phyloP scores from a whole-genome alignment of 768 basidiomycete genomes.

The Leucocoprinus birnbaumii region DNA sequence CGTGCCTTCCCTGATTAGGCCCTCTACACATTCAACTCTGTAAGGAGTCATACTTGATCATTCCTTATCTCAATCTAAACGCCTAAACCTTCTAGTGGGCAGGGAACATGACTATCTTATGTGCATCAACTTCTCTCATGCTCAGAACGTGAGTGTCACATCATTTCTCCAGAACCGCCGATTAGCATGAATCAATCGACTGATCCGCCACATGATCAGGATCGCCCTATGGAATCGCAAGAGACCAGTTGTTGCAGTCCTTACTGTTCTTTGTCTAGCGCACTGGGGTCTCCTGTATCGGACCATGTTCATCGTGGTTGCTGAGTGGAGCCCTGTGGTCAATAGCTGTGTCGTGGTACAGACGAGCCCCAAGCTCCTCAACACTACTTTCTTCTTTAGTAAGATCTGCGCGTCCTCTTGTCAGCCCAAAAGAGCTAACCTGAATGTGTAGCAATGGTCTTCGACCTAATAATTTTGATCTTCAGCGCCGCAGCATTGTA shows the following conservation, averaged over 20 bases:
- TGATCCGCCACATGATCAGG: slow-evolving; percentile 26
- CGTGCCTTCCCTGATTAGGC: slow-evolving; percentile 33
- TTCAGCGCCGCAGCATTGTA: slow-evolving; percentile 54
- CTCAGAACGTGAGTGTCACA: slow-evolving; percentile 52
- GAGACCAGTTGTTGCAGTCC: slow-evolving; percentile 41
- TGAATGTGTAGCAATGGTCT: slow-evolving; percentile 56
- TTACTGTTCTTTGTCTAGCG: slow-evolving; percentile 52
- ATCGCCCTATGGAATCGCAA: slow-evolving; percentile 72
- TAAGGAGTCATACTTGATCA: slow-evolving; percentile 22
- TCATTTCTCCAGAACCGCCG: slow-evolving; percentile 6
- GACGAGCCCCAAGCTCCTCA: slow-evolving; percentile 55
- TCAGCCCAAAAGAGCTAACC: neutral
- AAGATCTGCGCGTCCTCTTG: slow-evolving; percentile 21
- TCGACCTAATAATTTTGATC: slow-evolving; percentile 58
- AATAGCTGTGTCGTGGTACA: slow-evolving; percentile 47
- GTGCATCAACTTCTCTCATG: slow-evolving; percentile 67
- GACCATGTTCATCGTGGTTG: slow-evolving; percentile 65
- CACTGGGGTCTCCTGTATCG: slow-evolving; percentile 70
- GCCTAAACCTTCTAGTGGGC: slow-evolving; percentile 39
- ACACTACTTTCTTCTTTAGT: slow-evolving; percentile 72
- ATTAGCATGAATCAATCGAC: neutral
- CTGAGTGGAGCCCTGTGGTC: slow-evolving; percentile 43
- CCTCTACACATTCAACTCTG: slow-evolving; percentile 68
- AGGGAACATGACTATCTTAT: slow-evolving; percentile 64
- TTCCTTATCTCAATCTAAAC: neutral